Evolutionary conservation across 768 basidiomycete species (phyloP), one percentile per base, ranked within the genome.

Genomic region (Termitomyces sp.): DNA sequence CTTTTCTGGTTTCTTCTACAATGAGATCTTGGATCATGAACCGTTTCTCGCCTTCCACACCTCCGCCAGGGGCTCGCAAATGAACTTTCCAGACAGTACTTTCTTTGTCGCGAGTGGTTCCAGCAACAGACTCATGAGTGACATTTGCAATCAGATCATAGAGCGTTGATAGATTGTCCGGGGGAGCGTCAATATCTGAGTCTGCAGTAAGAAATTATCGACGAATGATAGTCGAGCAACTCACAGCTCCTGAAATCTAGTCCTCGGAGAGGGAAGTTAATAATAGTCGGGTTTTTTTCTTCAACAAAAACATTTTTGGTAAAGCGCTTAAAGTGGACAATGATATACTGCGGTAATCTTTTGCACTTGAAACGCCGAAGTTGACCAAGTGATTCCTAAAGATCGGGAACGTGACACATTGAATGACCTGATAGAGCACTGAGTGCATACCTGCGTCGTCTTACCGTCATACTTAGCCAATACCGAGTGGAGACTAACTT

Each of bases 201-300:
- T 30, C 46, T 52, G 58, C 60, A 57, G 51, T 62, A 60, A 62
- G 60, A 65, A 67, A 66, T 59, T 61, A 59, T 62, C 52, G 58
- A 64, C 55, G 61, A 58, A 44, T 56, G 26, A 28, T 20, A 33
- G 54, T 59, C 48, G 62, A 41, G 18, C 22, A 67, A 77, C 94
- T 66, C 70, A 97, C 97, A 98, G 51, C 94, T 94, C 65, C 76
- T 77, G 70, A 99, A 88, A 71, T 99, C 96, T 20, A 98, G 81
- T 3, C 96, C 95, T 57, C 90, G 83, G 26, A 98, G 77, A 3
- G 96, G 96, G 67, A 97, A 99, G 68, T 96, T 99, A 63, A 99
- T 91, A 60, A 99, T 95, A 1, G 97, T 99, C 8, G 96, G 96
- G 66, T 99, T 99, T 73, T 97, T 97, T 72, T 99, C 97, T 71